Base-by-base conservation (phyloP, 768 basidiomycete species). In the Rubroboletus pulcherrimus region DNA sequence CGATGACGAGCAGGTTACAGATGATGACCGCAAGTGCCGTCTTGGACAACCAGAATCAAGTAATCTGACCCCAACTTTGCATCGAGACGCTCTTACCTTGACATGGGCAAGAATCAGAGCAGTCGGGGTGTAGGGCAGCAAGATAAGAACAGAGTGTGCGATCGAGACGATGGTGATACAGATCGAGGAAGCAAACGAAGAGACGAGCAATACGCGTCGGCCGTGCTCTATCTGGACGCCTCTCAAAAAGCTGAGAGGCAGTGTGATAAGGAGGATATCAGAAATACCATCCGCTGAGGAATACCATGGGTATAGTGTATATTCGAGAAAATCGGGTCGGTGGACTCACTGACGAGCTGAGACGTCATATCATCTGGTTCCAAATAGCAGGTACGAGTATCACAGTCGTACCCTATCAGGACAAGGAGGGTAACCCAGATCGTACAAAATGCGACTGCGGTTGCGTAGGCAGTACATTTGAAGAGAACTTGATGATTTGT, bases 281-380 rank as follows among this genome's bases (percentile, higher is more conserved):
- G 55, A 61, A 19, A 61, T 19, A 26, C 46, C n/a, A 37, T 64
- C 59, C 39, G 51, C 63, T 64, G 46, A 24, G 7, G 6, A 29
- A 9, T n/a, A 38, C 33, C 30, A 4, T 57, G n/a, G 26, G 34
- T 37, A 38, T 55, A 14, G 15, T 38, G 29, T 12, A 8, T 14
- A 17, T 26, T 21, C 11, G 41, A n/a, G 29, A 29, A 15, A 14
- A 30, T 34, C n/a, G 33, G 11, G 7, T 21, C 1, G n/a, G 19
- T 26, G 7, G 43, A 57, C 54, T 31, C 5, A 57, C 45, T 37
- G 46, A 48, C 6, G 17, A 56, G 53, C 38, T 55, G 53, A 14
- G 45, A 35, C 26, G 5, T 26, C 6, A n/a, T 29, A 5, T 26
- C 12, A 8, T 7, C 5, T 6, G 15, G 29, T 7, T 3, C 3